Evolutionary conservation across 2,329 filamentous ascomycete genomes (phyloP).

Genomic region (Pseudocercospora macadamiae): DNA sequence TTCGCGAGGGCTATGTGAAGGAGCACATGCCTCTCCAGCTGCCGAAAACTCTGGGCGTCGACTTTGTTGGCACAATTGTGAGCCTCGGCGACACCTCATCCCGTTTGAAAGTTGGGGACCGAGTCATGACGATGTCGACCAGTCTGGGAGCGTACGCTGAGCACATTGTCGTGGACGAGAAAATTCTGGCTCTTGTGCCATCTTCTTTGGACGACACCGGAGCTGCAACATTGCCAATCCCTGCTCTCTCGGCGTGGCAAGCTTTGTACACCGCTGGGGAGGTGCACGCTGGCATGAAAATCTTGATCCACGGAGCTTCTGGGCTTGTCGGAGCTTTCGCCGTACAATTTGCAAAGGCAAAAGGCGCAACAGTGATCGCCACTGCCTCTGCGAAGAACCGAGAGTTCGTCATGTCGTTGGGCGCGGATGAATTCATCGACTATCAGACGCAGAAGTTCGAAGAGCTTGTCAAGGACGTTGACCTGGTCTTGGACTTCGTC

Average conservation of each 20-base stretch:
- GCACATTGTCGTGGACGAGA: slow-evolving; percentile 3
- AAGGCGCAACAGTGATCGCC: background rate
- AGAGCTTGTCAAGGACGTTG: slow-evolving; percentile 9
- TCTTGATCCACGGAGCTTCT: background rate
- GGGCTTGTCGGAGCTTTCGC: background rate
- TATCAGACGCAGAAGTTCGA: slow-evolving; percentile 14
- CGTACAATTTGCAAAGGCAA: background rate
- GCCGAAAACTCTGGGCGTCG: slow-evolving; percentile 8
- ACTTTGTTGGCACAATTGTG: slow-evolving; percentile 11
- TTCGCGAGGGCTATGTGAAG: slow-evolving; percentile 10
- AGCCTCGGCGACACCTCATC: background rate
- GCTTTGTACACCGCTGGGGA: slow-evolving; percentile 18
- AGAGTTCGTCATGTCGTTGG: slow-evolving; percentile 9
- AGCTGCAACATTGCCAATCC: slow-evolving; percentile 10
- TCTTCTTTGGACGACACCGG: background rate
- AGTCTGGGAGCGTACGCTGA: slow-evolving; percentile 9
- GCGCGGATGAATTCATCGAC: slow-evolving; percentile 16
- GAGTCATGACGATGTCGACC: slow-evolving; percentile 8
- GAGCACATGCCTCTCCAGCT: slow-evolving; percentile 3
- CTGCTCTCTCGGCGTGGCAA: slow-evolving; percentile 8
- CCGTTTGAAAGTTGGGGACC: slow-evolving; percentile 5
- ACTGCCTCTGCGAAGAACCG: slow-evolving; percentile 12
- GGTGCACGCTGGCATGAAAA: background rate
- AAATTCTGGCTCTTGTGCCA: background rate
- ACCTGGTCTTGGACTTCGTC: slow-evolving; percentile 16